phyloP scores from a whole-genome alignment of 169 alveolate species.

The Besnoitia besnoiti region DNA sequence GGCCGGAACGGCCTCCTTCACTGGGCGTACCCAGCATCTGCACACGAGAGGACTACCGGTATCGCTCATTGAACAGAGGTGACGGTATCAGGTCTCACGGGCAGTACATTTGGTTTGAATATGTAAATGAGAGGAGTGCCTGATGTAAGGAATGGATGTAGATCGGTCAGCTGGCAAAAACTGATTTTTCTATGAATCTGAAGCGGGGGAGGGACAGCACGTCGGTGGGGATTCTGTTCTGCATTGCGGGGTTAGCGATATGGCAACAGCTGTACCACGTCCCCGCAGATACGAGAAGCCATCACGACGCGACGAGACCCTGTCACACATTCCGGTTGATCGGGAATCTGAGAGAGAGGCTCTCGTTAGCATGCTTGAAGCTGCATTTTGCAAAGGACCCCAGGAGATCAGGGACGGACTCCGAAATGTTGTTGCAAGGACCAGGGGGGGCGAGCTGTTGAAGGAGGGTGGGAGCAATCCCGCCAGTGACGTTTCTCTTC shows the following conservation, averaged over 20 bases:
- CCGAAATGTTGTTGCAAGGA: not conserved
- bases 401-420: not conserved
- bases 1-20: not conserved
- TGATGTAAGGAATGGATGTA: too few relatives aligned
- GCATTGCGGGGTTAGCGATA: not conserved
- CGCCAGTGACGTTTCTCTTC: not conserved
- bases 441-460: not conserved
- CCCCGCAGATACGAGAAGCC: not conserved
- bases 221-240: not conserved
- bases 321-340: not conserved
- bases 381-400: slow-evolving; percentile 8
- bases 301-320: not conserved
- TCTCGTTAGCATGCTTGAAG: not conserved
- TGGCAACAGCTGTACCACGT: not conserved
- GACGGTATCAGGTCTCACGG: too few relatives aligned
- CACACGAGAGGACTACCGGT: not conserved
- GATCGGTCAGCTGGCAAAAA: too few relatives aligned
- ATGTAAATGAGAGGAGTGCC: too few relatives aligned
- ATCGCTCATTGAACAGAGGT: not conserved
- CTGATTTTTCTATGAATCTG: too few relatives aligned
- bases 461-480: not conserved
- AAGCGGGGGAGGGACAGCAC: too few relatives aligned
- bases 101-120: too few relatives aligned
- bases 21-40: not conserved
- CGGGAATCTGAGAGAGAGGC: not conserved